Percentiles rank a stretch among this genome's conserved stretches.
Evolutionary conservation across 2,329 filamentous ascomycete genomes (phyloP).

Genomic region (Arthrinium phaeospermum): DNA sequence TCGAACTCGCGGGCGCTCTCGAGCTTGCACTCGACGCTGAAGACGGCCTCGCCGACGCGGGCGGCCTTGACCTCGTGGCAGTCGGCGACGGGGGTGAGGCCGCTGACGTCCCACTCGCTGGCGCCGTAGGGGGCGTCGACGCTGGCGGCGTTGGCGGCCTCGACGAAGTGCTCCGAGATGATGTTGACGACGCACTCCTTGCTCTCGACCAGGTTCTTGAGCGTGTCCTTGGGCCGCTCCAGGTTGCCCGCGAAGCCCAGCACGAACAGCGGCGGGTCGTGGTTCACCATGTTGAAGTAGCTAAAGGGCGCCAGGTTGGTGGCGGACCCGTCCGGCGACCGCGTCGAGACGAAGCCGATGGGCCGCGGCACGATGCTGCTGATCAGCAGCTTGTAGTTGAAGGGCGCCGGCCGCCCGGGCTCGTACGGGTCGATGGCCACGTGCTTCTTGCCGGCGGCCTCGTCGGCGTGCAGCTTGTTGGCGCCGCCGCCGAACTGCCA

Average conservation of each 20-base stretch:
- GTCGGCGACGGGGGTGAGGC: constrained; percentile 71
- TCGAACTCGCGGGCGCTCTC: constrained; percentile 80
- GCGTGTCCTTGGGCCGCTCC: constrained; percentile 73
- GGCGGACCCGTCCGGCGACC: constrained; percentile 60
- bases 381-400: constrained; percentile 94
- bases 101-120: constrained; percentile 80
- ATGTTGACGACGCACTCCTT: constrained; percentile 87
- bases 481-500: constrained; percentile 72
- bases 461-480: constrained; percentile 52
- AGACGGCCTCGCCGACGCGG: constrained; percentile 81
- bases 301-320: constrained; percentile 85
- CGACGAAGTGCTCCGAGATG: constrained; percentile 81
- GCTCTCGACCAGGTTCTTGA: constrained; percentile 74
- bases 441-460: constrained; percentile 52
- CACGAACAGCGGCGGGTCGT: constrained; percentile 86
- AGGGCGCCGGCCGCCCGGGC: constrained; percentile 66
- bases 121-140: constrained; percentile 79
- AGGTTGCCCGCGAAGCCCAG: constrained; percentile 56
- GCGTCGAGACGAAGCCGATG: constrained; percentile 68
- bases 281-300: constrained; percentile 83
- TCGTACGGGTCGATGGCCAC: constrained; percentile 82
- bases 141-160: constrained; percentile 83
- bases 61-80: constrained; percentile 71
- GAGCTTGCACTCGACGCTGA: constrained; percentile 81
- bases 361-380: constrained; percentile 82